Conservation (phyloP, 805 yeast species). For the Spathaspora boniae region DNA sequence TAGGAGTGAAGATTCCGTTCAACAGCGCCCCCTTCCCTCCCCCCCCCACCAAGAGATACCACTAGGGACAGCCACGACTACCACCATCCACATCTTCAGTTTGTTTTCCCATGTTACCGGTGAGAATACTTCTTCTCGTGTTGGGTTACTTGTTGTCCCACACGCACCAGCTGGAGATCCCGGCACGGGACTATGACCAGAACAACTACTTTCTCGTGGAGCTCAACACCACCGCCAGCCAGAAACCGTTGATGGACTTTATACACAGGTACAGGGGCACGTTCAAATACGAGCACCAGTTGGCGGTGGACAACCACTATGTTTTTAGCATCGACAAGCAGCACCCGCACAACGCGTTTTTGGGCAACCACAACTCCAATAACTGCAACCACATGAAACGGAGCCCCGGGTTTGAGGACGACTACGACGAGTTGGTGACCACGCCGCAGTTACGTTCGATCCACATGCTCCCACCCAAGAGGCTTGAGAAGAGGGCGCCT, state of each 20-base stretch:
- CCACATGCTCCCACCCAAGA: slow-evolving; percentile 53
- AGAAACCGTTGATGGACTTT: slow-evolving; percentile 32
- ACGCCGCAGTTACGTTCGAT: slow-evolving; percentile 42
- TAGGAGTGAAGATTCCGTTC: too few relatives aligned
- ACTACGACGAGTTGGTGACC: slow-evolving; percentile 21
- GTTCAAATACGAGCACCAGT: slow-evolving; percentile 56
- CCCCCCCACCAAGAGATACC: not conserved
- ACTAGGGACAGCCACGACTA: too few relatives aligned
- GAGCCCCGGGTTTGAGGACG: slow-evolving; percentile 20
- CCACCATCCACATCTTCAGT: not conserved
- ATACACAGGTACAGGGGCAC: slow-evolving; percentile 31
- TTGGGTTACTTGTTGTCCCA: slow-evolving; percentile 5
- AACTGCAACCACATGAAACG: slow-evolving; percentile 26
- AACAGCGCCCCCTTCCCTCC: not conserved
- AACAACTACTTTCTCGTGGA: slow-evolving; percentile 66
- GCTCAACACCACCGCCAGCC: slow-evolving; percentile 29
- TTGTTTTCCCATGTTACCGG: slow-evolving; percentile 6
- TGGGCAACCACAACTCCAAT: slow-evolving; percentile 36
- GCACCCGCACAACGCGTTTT: slow-evolving; percentile 27
- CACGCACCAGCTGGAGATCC: slow-evolving; percentile 10
- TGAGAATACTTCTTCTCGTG: slow-evolving; percentile 5
- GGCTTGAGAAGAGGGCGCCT: slow-evolving; percentile 56
- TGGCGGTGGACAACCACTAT: slow-evolving; percentile 58
- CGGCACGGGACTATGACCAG: slow-evolving; percentile 42
- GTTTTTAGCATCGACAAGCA: slow-evolving; percentile 57